Base-by-base conservation (phyloP, 176 grass and related monocot species). In the Hsuehochloa calcarea region DNA sequence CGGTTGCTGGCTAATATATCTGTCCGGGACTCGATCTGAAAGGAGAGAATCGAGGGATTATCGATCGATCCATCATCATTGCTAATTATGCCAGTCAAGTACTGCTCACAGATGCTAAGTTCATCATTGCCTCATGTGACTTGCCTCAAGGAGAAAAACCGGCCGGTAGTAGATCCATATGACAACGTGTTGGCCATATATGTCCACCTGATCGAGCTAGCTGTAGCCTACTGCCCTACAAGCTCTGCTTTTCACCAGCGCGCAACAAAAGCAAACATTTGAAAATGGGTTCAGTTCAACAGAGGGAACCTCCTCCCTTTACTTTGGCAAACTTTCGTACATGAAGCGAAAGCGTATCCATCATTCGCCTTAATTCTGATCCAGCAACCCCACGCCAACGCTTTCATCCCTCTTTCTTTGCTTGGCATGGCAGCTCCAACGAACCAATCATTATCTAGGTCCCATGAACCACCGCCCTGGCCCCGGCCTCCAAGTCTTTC, bases 301-400 rank as follows among this genome's bases (percentile, higher is more conserved):
- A 8, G 56, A 38, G 56, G 39, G 22, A 34, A 34, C 31, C 31
- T 34, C 31, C 31, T 34, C 65, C 62, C 83, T 79, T 79, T 37
- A 25, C 89, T 90, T 87, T 90, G 84, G 84, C 89, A 25, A 86
- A 87, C 67, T 87, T 77, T 59, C 84, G 82, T 65, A 73, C 84
- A 86, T 65, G 79, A 49, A 64, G 26, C 80, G 2, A 90, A 83
- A 83, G 79, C 58, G 44, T 20, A 10, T 2, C 9, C 65, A 86
- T 86, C 84, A 86, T 86, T 80, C 31, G 16, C 45, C 11, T 20
- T n/a, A n/a, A n/a, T n/a, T 44, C 66, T 61, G 52, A 23, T 55
- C 19, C 29, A 20, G 70, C 71, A 8, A 58, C 65, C 26, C 73
- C 78, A 55, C 84, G 79, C 46, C 84, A 86, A 90, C 73, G 79